Percentiles rank a stretch among this genome's conserved stretches.
Conservation (phyloP, 371 early-diverging fungal genomes). For the Zopfochytrium polystomum region DNA sequence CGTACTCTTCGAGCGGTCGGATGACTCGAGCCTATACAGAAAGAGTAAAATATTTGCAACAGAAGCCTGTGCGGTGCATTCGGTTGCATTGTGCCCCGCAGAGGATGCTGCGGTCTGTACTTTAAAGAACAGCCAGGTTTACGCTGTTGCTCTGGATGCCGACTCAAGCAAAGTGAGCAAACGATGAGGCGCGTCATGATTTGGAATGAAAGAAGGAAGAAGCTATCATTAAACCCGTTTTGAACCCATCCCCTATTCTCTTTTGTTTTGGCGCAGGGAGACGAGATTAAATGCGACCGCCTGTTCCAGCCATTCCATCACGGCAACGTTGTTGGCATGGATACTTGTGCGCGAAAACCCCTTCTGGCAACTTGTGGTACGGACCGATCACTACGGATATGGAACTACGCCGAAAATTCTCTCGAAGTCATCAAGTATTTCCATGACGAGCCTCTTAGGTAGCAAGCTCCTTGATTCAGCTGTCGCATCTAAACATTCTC, state of each 20-base stretch:
- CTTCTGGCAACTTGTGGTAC: conserved; percentile 51
- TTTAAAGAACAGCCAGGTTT: conserved; percentile 43
- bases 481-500: no score
- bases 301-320: conserved; percentile 51
- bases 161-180: conserved; percentile 37
- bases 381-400: conserved; percentile 53
- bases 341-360: conserved; percentile 51
- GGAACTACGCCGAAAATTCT: conserved; percentile 55
- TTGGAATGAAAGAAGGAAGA: neutral
- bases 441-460: conserved; percentile 49
- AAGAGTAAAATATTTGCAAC: conserved; percentile 39
- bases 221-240: no score
- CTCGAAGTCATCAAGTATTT: conserved; percentile 51
- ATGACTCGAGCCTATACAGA: conserved; percentile 36
- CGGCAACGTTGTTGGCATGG: conserved; percentile 48
- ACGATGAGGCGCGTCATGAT: neutral
- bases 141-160: conserved; percentile 34
- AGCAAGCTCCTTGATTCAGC: neutral
- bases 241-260: neutral
- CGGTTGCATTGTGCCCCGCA: conserved; percentile 39
- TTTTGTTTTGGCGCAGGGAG: conserved; percentile 27
- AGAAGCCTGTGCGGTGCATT: conserved; percentile 35
- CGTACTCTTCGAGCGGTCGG: conserved; percentile 43
- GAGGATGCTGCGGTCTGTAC: conserved; percentile 33
- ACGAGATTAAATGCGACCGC: conserved; percentile 40